Percentiles rank a stretch among this genome's conserved stretches.
Conservation (phyloP, 306 rosid genomes). For the Mucuna pruriens region DNA sequence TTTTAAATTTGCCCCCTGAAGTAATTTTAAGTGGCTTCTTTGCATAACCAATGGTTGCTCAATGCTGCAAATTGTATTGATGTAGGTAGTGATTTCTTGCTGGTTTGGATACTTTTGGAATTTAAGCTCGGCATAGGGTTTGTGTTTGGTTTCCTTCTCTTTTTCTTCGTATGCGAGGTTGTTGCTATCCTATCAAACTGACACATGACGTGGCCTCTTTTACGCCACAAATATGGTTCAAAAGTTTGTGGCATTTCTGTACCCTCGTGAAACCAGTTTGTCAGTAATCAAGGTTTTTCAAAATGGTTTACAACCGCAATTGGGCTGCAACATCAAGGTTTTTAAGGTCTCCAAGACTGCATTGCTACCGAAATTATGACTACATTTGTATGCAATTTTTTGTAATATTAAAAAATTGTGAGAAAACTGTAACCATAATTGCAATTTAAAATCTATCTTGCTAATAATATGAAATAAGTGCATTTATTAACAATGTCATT, state of each 20-base stretch:
- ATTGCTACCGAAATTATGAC: too few relatives aligned
- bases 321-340: too few relatives aligned
- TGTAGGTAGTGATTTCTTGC: neutral
- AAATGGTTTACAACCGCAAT: too few relatives aligned
- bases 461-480: neutral
- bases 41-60: neutral
- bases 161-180: too few relatives aligned
- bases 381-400: too few relatives aligned
- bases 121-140: constrained; percentile 11
- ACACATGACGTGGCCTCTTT: neutral
- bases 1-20: too few relatives aligned
- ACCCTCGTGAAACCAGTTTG: neutral
- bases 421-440: neutral
- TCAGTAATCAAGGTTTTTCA: too few relatives aligned
- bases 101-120: neutral
- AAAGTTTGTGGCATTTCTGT: neutral
- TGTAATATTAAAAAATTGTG: too few relatives aligned
- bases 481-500: constrained; percentile 7
- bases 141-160: constrained; percentile 11
- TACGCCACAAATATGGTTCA: neutral
- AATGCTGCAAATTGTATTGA: neutral
- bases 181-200: too few relatives aligned
- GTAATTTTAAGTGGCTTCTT: too few relatives aligned
- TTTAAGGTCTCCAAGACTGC: too few relatives aligned
- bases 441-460: neutral